phyloP scores from a whole-genome alignment of 768 basidiomycete genomes.

The Boletus fagicola region DNA sequence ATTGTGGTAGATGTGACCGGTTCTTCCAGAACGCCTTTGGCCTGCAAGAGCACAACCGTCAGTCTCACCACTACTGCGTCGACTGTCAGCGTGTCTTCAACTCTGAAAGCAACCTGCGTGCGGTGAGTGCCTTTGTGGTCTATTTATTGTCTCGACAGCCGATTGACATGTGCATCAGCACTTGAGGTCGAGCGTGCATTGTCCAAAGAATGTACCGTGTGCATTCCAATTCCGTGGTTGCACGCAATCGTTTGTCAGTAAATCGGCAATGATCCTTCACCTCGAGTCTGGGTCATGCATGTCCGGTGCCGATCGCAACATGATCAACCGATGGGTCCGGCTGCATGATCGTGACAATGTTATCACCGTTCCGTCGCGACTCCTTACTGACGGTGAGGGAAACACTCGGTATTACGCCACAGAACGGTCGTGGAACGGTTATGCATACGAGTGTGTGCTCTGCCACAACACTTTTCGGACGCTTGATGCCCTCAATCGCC shows the following conservation, averaged over 20 bases:
- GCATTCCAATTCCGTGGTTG: constrained; percentile 42
- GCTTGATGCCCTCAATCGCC: constrained; percentile 53
- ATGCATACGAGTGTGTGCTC: constrained; percentile 60
- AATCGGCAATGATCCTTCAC: constrained; percentile 57
- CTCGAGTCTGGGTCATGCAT: constrained; percentile 59
- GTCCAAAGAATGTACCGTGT: constrained; percentile 37
- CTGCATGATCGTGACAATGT: constrained; percentile 43
- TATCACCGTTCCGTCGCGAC: constrained; percentile 56
- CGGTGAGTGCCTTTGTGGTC: constrained; percentile 4
- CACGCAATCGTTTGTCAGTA: constrained; percentile 45
- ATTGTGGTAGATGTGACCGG: constrained; percentile 42
- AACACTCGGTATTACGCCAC: constrained; percentile 30
- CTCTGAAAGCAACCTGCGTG: constrained; percentile 17
- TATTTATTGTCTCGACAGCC: not conserved
- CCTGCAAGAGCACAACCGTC: constrained; percentile 49
- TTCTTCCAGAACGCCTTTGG: constrained; percentile 41
- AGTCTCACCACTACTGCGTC: constrained; percentile 44
- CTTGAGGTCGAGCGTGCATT: constrained; percentile 52
- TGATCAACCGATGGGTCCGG: constrained; percentile 37
- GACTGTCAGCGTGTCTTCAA: constrained; percentile 45
- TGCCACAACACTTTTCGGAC: constrained; percentile 46
- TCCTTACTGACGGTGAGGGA: constrained; percentile 37
- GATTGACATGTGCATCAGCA: constrained; percentile 36
- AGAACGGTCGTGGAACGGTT: constrained; percentile 40
- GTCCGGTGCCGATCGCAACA: constrained; percentile 45